Evolutionary conservation across 78 protist genomes (phyloP).

Genomic region (Neovahlkampfia damariscottae): DNA sequence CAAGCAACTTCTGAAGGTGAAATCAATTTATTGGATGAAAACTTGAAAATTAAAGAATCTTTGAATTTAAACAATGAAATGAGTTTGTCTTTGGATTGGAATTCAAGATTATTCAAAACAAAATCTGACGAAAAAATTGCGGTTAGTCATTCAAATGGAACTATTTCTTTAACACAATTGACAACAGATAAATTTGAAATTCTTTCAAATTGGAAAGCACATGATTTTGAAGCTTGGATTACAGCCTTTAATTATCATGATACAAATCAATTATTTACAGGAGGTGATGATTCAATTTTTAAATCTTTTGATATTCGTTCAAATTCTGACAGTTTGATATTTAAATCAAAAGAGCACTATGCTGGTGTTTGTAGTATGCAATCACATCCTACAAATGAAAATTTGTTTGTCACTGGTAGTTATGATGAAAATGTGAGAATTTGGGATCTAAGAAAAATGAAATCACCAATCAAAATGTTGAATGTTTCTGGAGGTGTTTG

Average conservation of each 20-base stretch:
- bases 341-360: background rate
- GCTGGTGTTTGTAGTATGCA: conserved; percentile 53
- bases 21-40: background rate
- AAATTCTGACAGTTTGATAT: background rate
- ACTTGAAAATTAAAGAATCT: background rate
- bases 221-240: conserved; percentile 58
- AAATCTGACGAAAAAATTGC: conserved; percentile 18
- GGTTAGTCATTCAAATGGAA: conserved; percentile 20
- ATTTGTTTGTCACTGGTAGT: conserved; percentile 36
- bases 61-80: background rate
- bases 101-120: background rate
- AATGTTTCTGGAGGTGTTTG: conserved; percentile 57
- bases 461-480: conserved; percentile 4
- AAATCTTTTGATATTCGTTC: conserved; percentile 39
- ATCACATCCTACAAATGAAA: conserved; percentile 23
- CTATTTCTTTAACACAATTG: background rate
- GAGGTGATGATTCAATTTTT: conserved; percentile 52
- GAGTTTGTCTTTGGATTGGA: conserved; percentile 53
- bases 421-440: conserved; percentile 45
- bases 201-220: conserved; percentile 29
- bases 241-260: conserved; percentile 43
- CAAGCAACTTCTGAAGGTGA: background rate
- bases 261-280: conserved; percentile 19
- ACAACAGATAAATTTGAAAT: background rate
- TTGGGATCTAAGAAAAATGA: conserved; percentile 33